These are phyloP conservation scores for Diplosphaera chodatii DNA, from an alignment of 139 green algal species.

Conservation along the genomic window DNA sequence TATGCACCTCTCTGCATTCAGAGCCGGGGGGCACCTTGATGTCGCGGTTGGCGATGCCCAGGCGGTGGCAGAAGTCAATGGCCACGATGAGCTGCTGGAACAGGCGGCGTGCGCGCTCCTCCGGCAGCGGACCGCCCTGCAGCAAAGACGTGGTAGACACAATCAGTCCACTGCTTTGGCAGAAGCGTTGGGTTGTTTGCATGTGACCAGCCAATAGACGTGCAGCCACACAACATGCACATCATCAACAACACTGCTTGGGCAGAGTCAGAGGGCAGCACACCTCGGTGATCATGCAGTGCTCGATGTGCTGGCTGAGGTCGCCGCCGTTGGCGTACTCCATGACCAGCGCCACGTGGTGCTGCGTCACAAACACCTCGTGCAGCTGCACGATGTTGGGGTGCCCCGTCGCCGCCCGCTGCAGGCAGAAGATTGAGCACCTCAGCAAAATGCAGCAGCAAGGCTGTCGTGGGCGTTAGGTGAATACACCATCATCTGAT, in stretches of 20 bases:
- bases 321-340: slow-evolving; percentile 72
- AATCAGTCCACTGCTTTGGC: no score
- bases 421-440: no score
- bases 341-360: slow-evolving; percentile 75
- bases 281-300: neutral
- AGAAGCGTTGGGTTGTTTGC: no score
- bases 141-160: neutral
- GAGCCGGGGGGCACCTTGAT: slow-evolving; percentile 82
- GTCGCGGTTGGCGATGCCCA: slow-evolving; percentile 70
- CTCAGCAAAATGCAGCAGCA: no score
- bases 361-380: slow-evolving; percentile 46
- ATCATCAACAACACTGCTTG: no score
- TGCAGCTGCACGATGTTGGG: slow-evolving; percentile 20
- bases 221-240: no score
- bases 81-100: slow-evolving; percentile 97
- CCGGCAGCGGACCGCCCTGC: slow-evolving; percentile 52
- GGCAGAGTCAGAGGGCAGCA: no score
- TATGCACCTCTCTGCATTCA: no score
- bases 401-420: slow-evolving; percentile 12
- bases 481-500: no score
- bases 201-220: no score
- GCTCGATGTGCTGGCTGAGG: slow-evolving; percentile 59
- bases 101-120: slow-evolving; percentile 91
- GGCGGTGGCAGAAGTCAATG: slow-evolving; percentile 88
- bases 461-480: no score